Conservation (phyloP, 2,329 filamentous ascomycete species). For the Apiospora koreana region DNA sequence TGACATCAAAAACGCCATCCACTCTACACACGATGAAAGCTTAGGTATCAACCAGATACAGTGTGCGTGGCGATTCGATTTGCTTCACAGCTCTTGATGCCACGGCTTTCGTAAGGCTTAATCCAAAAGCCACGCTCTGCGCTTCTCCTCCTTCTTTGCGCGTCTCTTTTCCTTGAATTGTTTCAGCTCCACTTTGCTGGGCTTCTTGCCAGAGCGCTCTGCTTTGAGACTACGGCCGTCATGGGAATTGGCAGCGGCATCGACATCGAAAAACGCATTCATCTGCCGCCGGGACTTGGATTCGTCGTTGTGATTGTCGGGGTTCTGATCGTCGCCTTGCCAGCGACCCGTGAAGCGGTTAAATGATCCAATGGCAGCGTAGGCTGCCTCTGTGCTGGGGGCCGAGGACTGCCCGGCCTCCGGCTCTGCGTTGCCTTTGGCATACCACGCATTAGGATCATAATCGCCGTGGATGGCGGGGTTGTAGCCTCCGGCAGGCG, state of each 20-base stretch:
- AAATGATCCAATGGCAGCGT: constrained; percentile 74
- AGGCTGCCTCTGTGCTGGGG: constrained; percentile 45
- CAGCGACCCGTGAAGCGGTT: constrained; percentile 89
- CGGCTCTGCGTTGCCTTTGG: constrained; percentile 54
- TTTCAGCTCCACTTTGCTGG: constrained; percentile 84
- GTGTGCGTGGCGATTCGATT: not conserved
- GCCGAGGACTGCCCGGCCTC: constrained; percentile 35
- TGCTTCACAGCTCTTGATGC: not conserved
- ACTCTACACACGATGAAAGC: not conserved
- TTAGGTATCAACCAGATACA: not conserved
- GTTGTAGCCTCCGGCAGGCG: constrained; percentile 78
- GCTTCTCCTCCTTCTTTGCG: constrained; percentile 91
- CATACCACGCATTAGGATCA: constrained; percentile 94
- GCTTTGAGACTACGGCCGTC: constrained; percentile 89
- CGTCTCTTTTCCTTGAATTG: constrained; percentile 87
- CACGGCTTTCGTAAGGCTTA: constrained; percentile 35
- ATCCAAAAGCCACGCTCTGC: constrained; percentile 86
- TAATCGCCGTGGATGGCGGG: constrained; percentile 96
- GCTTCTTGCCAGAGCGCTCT: constrained; percentile 82
- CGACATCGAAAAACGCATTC: constrained; percentile 94
- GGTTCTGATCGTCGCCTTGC: constrained; percentile 66
- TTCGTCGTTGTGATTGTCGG: constrained; percentile 81
- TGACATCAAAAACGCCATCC: not conserved
- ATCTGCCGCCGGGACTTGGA: constrained; percentile 86
- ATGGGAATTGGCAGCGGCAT: constrained; percentile 88